Evolutionary conservation across 768 basidiomycete genomes (phyloP).

Genomic region (Boletellus ananiceps): DNA sequence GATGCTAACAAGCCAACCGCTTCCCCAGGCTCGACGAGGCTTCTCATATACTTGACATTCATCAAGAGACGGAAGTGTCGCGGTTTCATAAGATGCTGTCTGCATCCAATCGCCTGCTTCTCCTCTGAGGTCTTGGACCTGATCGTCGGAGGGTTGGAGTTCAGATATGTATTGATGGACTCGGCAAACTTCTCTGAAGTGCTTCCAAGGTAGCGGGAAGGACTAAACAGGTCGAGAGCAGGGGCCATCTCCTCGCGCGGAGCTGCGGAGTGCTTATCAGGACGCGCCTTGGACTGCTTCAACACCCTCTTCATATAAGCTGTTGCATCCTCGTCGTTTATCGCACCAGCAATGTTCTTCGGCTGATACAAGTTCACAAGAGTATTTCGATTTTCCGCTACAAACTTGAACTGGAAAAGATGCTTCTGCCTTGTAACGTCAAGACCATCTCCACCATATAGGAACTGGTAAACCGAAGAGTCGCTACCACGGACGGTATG

Average conservation of each 20-base stretch:
- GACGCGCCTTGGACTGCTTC: slow-evolving; percentile 58
- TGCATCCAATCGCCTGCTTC: slow-evolving; percentile 38
- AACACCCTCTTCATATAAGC: slow-evolving; percentile 87
- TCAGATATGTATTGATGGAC: slow-evolving; percentile 73
- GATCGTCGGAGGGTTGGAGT: slow-evolving; percentile 61
- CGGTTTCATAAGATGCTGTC: slow-evolving; percentile 43
- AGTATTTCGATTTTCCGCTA: slow-evolving; percentile 79
- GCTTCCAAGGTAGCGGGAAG: slow-evolving; percentile 76
- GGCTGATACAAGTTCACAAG: slow-evolving; percentile 72
- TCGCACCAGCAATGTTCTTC: slow-evolving; percentile 46
- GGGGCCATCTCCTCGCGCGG: slow-evolving; percentile 66
- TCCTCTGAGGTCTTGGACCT: slow-evolving; percentile 38
- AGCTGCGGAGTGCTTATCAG: slow-evolving; percentile 38
- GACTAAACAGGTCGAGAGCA: slow-evolving; percentile 68
- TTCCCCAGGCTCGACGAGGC: slow-evolving; percentile 94
- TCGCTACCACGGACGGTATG: slow-evolving; percentile 97
- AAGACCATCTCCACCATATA: slow-evolving; percentile 93
- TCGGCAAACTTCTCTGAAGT: slow-evolving; percentile 91
- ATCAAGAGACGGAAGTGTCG: slow-evolving; percentile 76
- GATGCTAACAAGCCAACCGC: slow-evolving; percentile 97
- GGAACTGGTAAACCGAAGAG: slow-evolving; percentile 89
- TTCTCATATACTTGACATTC: slow-evolving; percentile 90
- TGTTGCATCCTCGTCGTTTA: slow-evolving; percentile 65
- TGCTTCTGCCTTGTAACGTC: slow-evolving; percentile 98
- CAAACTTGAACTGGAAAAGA: slow-evolving; percentile 89